Evolutionary conservation across 371 early-diverging fungal species (phyloP), one percentile per base, ranked within the genome.

Genomic region (Mucor velutinosus): DNA sequence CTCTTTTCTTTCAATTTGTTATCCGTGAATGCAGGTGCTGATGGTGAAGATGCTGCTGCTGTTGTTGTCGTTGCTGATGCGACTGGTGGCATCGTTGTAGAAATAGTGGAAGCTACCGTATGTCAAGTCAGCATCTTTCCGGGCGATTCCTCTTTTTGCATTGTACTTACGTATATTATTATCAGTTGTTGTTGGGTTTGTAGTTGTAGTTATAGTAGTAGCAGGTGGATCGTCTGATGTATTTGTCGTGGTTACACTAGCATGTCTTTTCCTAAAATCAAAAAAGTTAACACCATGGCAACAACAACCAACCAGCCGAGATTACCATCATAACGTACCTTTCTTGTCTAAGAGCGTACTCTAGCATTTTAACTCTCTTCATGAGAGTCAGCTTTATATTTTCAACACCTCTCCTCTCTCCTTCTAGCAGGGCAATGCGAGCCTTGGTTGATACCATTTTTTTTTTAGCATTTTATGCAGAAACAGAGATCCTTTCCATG

Each of bases 291-390:
- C 21, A 29, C 19, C 10, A 41, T 60, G 5, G 56, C n/a, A 41
- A 49, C 51, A 55, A 33, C 33, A 33, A 33, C 33, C 33, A 33
- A 12, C n/a, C 25, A 17, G 25, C 33, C 21, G 62, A 41, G 29
- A 51, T 23, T n/a, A 45, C 19, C 21, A 45, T 23, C 21, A 25
- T 19, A 29, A 19, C 27, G 12, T 70, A 89, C 91, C 92, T 87
- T 71, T 93, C 91, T 73, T 90, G 88, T 58, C 84, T 68, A 68
- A 97, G 69, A 12, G 94, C 92, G 82, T 85, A 93, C 77, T 97
- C 95, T 12, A 97, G 84, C 95, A 97, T 94, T 76, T 93, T 93
- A 41, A 94, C 87, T 45, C 95, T 77, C 72, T 89, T 86, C 79
- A 92, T 71, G 62, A 97, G 75, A 78, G 93, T 93, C n/a, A 84